Conservation (phyloP, 305 asterid species). For the Fraxinus greggii region DNA sequence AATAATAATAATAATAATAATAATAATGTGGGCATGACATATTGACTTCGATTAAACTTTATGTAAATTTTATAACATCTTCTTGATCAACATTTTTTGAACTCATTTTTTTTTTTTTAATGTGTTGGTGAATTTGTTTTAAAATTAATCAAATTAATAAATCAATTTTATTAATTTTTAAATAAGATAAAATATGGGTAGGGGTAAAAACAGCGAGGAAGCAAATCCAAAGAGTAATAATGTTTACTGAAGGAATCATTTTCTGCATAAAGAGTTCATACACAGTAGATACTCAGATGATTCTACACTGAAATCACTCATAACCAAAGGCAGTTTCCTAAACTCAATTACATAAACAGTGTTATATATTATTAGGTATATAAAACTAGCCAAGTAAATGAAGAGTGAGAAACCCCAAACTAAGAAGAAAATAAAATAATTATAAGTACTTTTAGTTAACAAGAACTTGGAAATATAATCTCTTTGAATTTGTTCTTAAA, state of each 20-base stretch:
- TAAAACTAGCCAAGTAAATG: constrained; percentile 12
- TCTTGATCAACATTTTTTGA: too few species aligned
- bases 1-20: too few species aligned
- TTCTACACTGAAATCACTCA: not conserved
- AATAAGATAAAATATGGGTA: not conserved
- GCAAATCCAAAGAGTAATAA: not conserved
- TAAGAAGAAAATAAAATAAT: not conserved
- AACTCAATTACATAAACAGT: constrained; percentile 21
- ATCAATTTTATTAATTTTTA: too few species aligned
- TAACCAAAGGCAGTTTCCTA: constrained; percentile 10
- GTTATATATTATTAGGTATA: constrained; percentile 6
- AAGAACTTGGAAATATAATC: not conserved
- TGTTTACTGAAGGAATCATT: not conserved
- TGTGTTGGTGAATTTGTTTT: too few species aligned
- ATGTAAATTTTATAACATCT: too few species aligned
- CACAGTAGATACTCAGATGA: not conserved
- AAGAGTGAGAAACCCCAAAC: not conserved
- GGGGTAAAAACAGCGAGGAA: not conserved
- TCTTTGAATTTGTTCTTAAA: not conserved
- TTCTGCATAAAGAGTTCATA: not conserved
- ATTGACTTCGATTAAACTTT: not conserved
- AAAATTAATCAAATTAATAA: too few species aligned
- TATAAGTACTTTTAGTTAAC: constrained; percentile 2
- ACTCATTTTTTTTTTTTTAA: too few species aligned
- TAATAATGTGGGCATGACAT: not conserved